Evolutionary conservation across 2,329 filamentous ascomycete species (phyloP).

Genomic region (Monosporascus sp.): DNA sequence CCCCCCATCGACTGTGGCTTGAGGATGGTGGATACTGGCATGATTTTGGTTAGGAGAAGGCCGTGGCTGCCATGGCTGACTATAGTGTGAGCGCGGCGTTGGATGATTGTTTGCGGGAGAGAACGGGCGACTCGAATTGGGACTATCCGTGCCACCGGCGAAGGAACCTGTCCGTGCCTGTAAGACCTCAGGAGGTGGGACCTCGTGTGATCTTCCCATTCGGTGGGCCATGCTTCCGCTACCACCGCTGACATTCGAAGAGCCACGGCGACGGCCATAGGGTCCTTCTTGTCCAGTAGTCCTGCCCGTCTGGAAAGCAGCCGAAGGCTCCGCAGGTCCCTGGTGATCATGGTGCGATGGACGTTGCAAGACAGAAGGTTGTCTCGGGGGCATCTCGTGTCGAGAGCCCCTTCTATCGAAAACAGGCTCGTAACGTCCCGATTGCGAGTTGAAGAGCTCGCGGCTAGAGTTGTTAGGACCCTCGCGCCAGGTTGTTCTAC

Average conservation of each 20-base stretch:
- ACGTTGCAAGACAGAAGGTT: conserved; percentile 75
- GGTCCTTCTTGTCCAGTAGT: conserved; percentile 58
- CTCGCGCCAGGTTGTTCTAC: conserved; percentile 75
- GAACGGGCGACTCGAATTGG: conserved; percentile 40
- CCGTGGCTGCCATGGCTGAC: conserved; percentile 34
- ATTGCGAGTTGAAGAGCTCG: conserved; percentile 93
- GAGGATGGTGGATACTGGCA: conserved; percentile 33
- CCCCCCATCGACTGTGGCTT: conserved; percentile 20
- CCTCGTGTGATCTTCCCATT: conserved; percentile 37
- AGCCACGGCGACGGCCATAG: conserved; percentile 73
- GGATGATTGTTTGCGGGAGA: conserved; percentile 26
- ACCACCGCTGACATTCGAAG: conserved; percentile 85
- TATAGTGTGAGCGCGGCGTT: conserved; percentile 23
- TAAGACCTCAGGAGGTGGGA: conserved; percentile 37
- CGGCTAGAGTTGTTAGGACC: conserved; percentile 55
- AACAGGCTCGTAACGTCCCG: conserved; percentile 86
- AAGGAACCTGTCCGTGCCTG: conserved; percentile 44
- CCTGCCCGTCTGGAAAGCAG: conserved; percentile 77
- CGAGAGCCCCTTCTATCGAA: conserved; percentile 69
- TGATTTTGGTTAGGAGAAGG: conserved; percentile 39
- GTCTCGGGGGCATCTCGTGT: conserved; percentile 60
- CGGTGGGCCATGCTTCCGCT: conserved; percentile 66
- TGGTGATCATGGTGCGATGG: conserved; percentile 54
- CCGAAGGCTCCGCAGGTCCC: conserved; percentile 73
- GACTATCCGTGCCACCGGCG: conserved; percentile 44